phyloP scores from a whole-genome alignment of 768 basidiomycete species.

The Boletus speciosus region DNA sequence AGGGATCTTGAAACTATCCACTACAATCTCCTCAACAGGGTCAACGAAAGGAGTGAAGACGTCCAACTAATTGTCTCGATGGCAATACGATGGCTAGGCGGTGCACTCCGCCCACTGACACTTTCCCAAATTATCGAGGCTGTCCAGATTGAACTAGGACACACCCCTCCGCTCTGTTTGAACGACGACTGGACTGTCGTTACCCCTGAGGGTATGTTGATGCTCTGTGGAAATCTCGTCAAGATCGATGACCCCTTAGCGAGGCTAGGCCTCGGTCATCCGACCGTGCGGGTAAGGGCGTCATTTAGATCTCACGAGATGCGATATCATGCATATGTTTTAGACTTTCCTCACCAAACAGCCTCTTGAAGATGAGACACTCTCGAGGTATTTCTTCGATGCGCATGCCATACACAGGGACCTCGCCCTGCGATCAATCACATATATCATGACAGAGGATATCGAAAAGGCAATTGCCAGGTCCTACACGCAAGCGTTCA shows the following conservation, averaged over 20 bases:
- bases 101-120: conserved; percentile 26
- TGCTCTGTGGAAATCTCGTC: conserved; percentile 25
- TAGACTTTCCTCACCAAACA: conserved; percentile 26
- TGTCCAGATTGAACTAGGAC: conserved; percentile 27
- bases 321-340: background rate
- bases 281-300: conserved; percentile 21
- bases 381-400: conserved; percentile 22
- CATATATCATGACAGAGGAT: conserved; percentile 25
- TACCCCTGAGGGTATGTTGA: conserved; percentile 23
- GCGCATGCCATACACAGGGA: conserved; percentile 21
- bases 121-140: conserved; percentile 28
- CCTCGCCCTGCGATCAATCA: conserved; percentile 30
- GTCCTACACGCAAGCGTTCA: conserved; percentile 22
- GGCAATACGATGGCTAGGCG: conserved; percentile 23
- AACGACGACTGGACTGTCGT: conserved; percentile 27
- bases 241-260: conserved; percentile 24
- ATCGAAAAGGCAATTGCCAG: conserved; percentile 22
- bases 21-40: conserved; percentile 19
- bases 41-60: conserved; percentile 21
- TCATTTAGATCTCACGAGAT: background rate
- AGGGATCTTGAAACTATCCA: conserved; percentile 21
- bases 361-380: conserved; percentile 7
- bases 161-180: conserved; percentile 17
- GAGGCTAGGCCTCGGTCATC: conserved; percentile 21
- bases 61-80: conserved; percentile 25